Evolutionary conservation across 2,329 filamentous ascomycete genomes (phyloP).

Genomic region (Trichoderma oligosporum): DNA sequence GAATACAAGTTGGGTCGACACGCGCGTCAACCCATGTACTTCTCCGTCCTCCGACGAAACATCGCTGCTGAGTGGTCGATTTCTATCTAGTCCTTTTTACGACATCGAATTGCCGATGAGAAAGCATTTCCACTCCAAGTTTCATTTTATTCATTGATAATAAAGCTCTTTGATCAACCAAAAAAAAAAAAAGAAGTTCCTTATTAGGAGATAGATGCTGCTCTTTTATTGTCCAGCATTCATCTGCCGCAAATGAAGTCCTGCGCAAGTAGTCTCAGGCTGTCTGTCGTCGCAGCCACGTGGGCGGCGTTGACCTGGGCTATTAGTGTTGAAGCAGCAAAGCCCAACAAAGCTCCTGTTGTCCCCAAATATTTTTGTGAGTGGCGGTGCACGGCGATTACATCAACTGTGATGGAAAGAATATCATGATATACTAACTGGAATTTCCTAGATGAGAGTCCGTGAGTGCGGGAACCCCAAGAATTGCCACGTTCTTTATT

Average conservation of each 20-base stretch:
- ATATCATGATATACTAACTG: not conserved
- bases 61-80: conserved; percentile 8
- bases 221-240: not conserved
- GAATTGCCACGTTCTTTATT: not conserved
- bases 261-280: not conserved
- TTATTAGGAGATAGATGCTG: not conserved
- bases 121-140: conserved; percentile 6
- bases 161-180: not conserved
- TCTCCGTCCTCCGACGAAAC: not conserved
- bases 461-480: conserved; percentile 5
- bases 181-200: not conserved
- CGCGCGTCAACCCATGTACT: conserved; percentile 14
- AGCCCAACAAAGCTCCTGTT: conserved; percentile 3
- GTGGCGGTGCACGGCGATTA: too few species aligned
- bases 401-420: not conserved
- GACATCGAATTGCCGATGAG: conserved; percentile 15
- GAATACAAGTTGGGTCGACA: not conserved
- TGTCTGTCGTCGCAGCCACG: not conserved
- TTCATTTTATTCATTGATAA: not conserved
- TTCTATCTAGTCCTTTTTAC: conserved; percentile 9
- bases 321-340: not conserved
- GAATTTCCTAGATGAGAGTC: conserved; percentile 1
- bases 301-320: conserved; percentile 5
- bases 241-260: conserved; percentile 3
- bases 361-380: conserved; percentile 28